Conservation (phyloP, 176 grass and related monocot species). For the Metroxylon sagu region DNA sequence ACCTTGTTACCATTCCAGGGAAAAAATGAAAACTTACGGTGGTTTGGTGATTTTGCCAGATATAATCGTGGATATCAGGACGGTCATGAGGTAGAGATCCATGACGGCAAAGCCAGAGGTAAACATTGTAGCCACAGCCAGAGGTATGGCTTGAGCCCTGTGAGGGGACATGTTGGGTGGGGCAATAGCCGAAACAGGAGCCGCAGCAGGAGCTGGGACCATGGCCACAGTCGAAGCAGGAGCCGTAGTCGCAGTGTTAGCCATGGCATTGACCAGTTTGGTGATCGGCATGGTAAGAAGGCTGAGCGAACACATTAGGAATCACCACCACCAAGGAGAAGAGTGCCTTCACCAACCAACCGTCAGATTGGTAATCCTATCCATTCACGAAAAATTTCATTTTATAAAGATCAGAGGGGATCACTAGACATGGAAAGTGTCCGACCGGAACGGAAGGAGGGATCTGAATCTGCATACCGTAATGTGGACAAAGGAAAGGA, state of each 20-base stretch:
- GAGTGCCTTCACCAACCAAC: conserved; percentile 20
- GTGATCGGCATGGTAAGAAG: conserved; percentile 2
- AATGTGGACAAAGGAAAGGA: conserved; percentile 39
- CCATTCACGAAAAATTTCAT: neutral
- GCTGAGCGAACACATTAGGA: conserved; percentile 14
- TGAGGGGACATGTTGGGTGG: conserved; percentile 40
- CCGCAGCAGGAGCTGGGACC: conserved; percentile 22
- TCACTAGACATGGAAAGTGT: conserved; percentile 29
- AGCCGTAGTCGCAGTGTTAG: neutral
- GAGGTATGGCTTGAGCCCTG: conserved; percentile 41
- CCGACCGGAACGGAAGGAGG: conserved; percentile 31
- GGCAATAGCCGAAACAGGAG: conserved; percentile 29
- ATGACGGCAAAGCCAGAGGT: conserved; percentile 29
- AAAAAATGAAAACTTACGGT: no score
- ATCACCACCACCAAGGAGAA: conserved; percentile 11
- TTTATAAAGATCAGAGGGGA: conserved; percentile 17
- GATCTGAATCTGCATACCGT: conserved; percentile 26
- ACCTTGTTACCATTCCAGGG: no score
- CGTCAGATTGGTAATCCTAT: conserved; percentile 20
- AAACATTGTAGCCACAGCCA: conserved; percentile 26
- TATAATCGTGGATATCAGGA: conserved; percentile 13
- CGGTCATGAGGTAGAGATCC: conserved; percentile 29
- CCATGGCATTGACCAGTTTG: conserved; percentile 22
- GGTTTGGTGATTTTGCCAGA: conserved; percentile 26
- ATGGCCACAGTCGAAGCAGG: conserved; percentile 1